Base-by-base conservation (phyloP, 1,284 basidiomycete genomes). In the Ganoderma sinense region DNA sequence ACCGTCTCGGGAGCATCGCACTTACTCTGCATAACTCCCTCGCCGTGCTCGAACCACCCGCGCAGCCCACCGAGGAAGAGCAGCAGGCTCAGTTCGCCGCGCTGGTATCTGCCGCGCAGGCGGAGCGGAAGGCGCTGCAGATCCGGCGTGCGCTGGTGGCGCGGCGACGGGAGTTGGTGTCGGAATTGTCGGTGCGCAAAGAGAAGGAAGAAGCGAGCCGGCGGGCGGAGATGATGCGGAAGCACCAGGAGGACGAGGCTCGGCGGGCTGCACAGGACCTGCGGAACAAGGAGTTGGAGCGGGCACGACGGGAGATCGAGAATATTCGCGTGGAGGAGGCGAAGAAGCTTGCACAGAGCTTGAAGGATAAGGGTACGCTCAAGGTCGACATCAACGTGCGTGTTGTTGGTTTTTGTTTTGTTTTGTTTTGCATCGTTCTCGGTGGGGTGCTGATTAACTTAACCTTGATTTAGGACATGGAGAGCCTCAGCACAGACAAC, bases 201-300 rank as follows among this genome's bases (percentile, higher is more conserved):
- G 96, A 97, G 84, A 95, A 95, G 82, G 97, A 98, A 79, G 96
- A 97, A 78, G 92, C 93, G 1, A 89, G 90, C 65, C 86, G 92
- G 61, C 89, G 93, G 62, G 94, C 94, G 0, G 94, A 97, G 81
- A 81, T 89, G 43, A 87, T 83, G 16, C 84, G 91, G 67, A 83
- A 87, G 73, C 91, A 92, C 80, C 92, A 93, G 77, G 92, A 95
- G 79, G 92, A 95, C 77, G 92, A 94, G 74, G 85, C 84, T 29
- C 87, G 85, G 74, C 84, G 89, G 41, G 85, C 86, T 62, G 86
- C 89, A 73, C 94, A 97, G 78, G 92, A 95, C 61, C 83, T 88
- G 56, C 88, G 86, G 77, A 88, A 86, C 78, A 90, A 89, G 77
- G 94, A 97, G 82, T 80, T 89, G 62, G 96, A 97, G 77, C 87